Base-by-base conservation (phyloP, 176 grass and related monocot species). In the Metroxylon sagu region DNA sequence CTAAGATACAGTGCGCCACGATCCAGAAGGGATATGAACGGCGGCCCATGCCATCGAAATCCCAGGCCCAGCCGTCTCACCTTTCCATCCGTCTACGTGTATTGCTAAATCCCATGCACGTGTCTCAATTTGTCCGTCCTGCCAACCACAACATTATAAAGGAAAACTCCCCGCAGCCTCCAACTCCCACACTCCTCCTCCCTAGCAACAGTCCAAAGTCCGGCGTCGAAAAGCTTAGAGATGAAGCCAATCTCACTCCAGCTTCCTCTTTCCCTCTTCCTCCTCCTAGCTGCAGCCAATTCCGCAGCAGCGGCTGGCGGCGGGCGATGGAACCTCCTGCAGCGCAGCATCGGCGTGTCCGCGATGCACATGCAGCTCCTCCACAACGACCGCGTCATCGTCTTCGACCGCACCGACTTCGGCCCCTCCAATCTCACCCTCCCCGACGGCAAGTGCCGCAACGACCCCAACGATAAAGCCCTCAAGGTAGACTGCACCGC, bases 331-430 rank as follows among this genome's bases (percentile, higher is more conserved):
- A 70, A 81, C 4, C 74, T 93, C 52, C 89, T 87, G 70, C 80
- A 93, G 49, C 31, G 66, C 57, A 93, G 70, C 74, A 79, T 87
- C 53, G 89, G 89, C 23, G 80, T 93, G 27, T 93, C 89, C 26
- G 89, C 89, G 49, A 93, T 93, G 89, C 89, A 93, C 84, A 93
- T 93, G 89, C 89, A 93, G 77, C 83, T 93, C 26, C 83, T 87
- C 17, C 77, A 81, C 80, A 87, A 77, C 73, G 89, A 93, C 73
- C 70, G 70, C 19, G 83, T 93, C 4, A 53, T 81, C 54, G 73
- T 93, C 73, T 93, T 93, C 77, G 89, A 93, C 66, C 77, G 84
- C 52, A 93, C 89, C 19, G 80, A 87, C 74, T 87, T 87, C 53
- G 89, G 89, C 2, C 66, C 0, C 14, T 93, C 89, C 26, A 93